phyloP scores from a whole-genome alignment of 2,329 filamentous ascomycete species.

The Microsporum audouinii region DNA sequence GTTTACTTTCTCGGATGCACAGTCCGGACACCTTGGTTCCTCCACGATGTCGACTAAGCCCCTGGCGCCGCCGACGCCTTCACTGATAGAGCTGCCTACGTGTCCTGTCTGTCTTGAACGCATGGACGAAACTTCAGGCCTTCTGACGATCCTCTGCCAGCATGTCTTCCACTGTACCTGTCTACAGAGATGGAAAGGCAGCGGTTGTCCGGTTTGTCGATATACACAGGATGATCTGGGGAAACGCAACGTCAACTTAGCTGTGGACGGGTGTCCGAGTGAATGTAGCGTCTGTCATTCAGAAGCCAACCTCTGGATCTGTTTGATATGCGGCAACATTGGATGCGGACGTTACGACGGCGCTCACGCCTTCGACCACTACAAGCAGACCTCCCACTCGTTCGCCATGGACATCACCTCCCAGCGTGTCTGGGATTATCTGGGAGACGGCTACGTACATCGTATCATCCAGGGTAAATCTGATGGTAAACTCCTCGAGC shows the following conservation, averaged over 20 bases:
- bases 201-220: conserved; percentile 85
- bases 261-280: conserved; percentile 43
- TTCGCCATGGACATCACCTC: conserved; percentile 89
- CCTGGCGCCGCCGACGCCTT: conserved; percentile 63
- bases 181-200: conserved; percentile 89
- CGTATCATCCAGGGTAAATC: conserved; percentile 87
- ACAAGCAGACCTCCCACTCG: conserved; percentile 76
- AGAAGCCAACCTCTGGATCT: conserved; percentile 81
- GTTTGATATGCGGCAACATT: conserved; percentile 81
- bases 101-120: conserved; percentile 93
- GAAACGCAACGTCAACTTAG: conserved; percentile 36
- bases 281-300: conserved; percentile 73
- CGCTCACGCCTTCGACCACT: conserved; percentile 87
- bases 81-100: conserved; percentile 81
- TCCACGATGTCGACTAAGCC: conserved; percentile 47
- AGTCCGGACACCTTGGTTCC: conserved; percentile 26
- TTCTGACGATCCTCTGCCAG: conserved; percentile 92
- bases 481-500: conserved; percentile 81
- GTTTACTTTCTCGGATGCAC: conserved; percentile 38
- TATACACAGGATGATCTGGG: conserved; percentile 59
- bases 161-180: conserved; percentile 97
- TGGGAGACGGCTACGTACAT: conserved; percentile 90
- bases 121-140: conserved; percentile 93
- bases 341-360: conserved; percentile 92
- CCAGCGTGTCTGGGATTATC: conserved; percentile 97